phyloP scores from a whole-genome alignment of 1,284 basidiomycete species.

The Cutaneotrichosporon sp. region DNA sequence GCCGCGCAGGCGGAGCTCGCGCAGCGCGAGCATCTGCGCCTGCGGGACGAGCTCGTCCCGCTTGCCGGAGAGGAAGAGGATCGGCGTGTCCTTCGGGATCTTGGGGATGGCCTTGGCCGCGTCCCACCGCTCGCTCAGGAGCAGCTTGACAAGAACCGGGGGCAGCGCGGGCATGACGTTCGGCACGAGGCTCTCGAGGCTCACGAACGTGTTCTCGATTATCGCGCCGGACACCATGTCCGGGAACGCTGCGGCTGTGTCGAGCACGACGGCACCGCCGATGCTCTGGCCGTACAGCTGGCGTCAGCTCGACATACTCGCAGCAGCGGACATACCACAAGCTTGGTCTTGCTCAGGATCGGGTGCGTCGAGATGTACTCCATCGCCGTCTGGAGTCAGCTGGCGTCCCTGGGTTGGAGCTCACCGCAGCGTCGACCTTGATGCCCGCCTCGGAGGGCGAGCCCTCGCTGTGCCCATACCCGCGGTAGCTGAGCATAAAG shows the following conservation, averaged over 20 bases:
- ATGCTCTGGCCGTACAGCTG: slow-evolving; percentile 88
- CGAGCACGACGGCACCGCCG: slow-evolving; percentile 91
- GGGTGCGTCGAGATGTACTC: slow-evolving; percentile 75
- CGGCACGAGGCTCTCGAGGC: slow-evolving; percentile 76
- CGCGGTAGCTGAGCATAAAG: slow-evolving; percentile 52
- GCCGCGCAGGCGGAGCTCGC: slow-evolving; percentile 57
- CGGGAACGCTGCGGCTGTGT: slow-evolving; percentile 79
- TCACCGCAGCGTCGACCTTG: slow-evolving; percentile 75
- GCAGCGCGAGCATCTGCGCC: slow-evolving; percentile 78
- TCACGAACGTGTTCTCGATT: slow-evolving; percentile 90
- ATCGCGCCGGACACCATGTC: slow-evolving; percentile 64
- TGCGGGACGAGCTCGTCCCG: slow-evolving; percentile 83
- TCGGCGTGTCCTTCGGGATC: slow-evolving; percentile 70
- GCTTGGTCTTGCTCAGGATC: slow-evolving; percentile 64
- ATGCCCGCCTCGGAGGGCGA: slow-evolving; percentile 78
- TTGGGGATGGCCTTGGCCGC: slow-evolving; percentile 68
- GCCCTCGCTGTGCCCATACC: slow-evolving; percentile 79
- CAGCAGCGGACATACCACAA: slow-evolving; percentile 7
- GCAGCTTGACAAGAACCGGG: slow-evolving; percentile 55
- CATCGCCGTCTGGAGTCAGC: slow-evolving; percentile 59
- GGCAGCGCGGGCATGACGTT: slow-evolving; percentile 75
- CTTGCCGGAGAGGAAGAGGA: slow-evolving; percentile 80
- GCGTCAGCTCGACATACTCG: slow-evolving; percentile 9
- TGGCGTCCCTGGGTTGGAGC: slow-evolving; percentile 22
- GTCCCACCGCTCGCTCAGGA: slow-evolving; percentile 74